Evolutionary conservation across 305 asterid genomes (phyloP).

Genomic region (Fraxinus angustifolia): DNA sequence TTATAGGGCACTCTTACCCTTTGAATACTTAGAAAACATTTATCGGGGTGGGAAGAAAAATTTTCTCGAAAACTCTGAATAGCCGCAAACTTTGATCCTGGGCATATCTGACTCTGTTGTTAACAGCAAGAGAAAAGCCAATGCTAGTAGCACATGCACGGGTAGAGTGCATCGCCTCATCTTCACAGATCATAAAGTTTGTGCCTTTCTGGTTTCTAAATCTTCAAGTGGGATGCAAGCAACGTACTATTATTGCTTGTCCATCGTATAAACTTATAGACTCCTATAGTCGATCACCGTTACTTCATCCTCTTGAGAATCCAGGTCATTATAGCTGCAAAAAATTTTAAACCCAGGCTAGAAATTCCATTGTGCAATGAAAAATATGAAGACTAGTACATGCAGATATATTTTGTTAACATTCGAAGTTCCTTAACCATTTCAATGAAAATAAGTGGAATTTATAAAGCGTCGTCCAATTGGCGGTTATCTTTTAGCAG

Average conservation of each 20-base stretch:
- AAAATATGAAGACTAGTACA: background rate
- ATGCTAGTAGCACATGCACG: background rate
- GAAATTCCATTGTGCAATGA: background rate
- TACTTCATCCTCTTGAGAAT: conserved; percentile 98
- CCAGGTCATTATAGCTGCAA: conserved; percentile 92
- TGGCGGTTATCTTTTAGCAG: background rate
- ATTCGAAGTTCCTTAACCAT: background rate
- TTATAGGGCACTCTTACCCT: background rate
- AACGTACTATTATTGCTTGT: background rate
- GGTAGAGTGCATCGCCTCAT: background rate
- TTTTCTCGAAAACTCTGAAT: background rate
- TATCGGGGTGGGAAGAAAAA: background rate
- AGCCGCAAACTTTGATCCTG: background rate
- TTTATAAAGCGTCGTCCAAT: background rate
- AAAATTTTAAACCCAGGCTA: conserved; percentile 19
- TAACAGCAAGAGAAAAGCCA: background rate
- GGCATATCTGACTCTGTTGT: background rate
- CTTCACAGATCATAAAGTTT: conserved; percentile 14
- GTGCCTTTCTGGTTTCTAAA: background rate
- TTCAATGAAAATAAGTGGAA: background rate
- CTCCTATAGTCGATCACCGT: conserved; percentile 96
- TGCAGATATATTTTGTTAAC: background rate
- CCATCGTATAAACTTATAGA: conserved; percentile 39
- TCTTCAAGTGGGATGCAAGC: background rate
- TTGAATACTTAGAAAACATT: background rate